Evolutionary conservation across 306 rosid genomes (phyloP).

Genomic region (Begonia masoniana): DNA sequence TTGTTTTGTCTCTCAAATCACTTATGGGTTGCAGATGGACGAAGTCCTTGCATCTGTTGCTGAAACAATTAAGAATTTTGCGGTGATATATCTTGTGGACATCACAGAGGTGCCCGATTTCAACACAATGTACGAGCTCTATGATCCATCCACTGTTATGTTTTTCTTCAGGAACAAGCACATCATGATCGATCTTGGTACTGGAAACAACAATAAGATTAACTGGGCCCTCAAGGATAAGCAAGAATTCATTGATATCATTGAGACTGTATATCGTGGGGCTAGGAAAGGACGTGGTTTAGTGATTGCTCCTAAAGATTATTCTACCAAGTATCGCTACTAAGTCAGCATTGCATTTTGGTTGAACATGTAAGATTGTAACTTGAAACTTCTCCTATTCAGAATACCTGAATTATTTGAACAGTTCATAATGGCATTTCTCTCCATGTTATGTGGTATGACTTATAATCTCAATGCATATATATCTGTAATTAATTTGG

Average conservation of each 20-base stretch:
- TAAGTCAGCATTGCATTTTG: conserved; percentile 12
- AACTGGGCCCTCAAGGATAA: conserved; percentile 98
- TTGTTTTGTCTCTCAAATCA: too few relatives aligned
- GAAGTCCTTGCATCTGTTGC: conserved; percentile 87
- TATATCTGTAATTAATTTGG: too few relatives aligned
- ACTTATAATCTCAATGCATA: too few relatives aligned
- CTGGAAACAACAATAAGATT: conserved; percentile 96
- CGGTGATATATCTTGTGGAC: conserved; percentile 88
- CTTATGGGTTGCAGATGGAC: conserved; percentile 45
- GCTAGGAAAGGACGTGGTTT: conserved; percentile 92
- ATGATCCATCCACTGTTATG: conserved; percentile 88
- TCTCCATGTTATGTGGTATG: too few relatives aligned
- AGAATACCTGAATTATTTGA: too few relatives aligned
- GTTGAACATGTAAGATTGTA: not conserved
- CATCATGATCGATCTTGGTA: conserved; percentile 96
- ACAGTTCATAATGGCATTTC: too few relatives aligned
- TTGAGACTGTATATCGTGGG: conserved; percentile 78
- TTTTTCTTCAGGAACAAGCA: conserved; percentile 95
- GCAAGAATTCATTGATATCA: conserved; percentile 84
- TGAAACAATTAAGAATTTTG: conserved; percentile 78
- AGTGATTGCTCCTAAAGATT: conserved; percentile 91
- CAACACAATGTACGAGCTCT: conserved; percentile 90
- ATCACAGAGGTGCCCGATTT: conserved; percentile 95
- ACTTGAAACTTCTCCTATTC: not conserved
- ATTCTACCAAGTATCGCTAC: conserved; percentile 95